These are phyloP conservation scores for Aspergillus diversus DNA, from an alignment of 495 filamentous ascomycete species.

Conservation along the genomic window DNA sequence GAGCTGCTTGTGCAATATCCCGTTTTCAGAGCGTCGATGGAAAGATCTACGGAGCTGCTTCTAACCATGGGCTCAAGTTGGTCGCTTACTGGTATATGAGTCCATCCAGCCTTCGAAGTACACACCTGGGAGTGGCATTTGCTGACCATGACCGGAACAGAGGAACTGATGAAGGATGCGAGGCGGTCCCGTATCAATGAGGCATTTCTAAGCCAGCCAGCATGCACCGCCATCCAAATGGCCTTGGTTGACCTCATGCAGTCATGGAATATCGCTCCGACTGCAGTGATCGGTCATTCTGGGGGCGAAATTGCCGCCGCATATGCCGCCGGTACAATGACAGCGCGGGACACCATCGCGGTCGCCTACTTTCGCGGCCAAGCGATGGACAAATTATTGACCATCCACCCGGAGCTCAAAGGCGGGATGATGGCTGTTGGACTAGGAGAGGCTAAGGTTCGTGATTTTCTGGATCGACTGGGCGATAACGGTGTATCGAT, in stretches of 20 bases:
- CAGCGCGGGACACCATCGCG: conserved; percentile 43
- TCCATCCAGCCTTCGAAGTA: not conserved
- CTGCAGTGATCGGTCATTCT: conserved; percentile 29
- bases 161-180: conserved; percentile 20
- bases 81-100: not conserved
- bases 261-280: conserved; percentile 14
- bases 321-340: not conserved
- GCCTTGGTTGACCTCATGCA: conserved; percentile 27
- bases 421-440: conserved; percentile 38
- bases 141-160: not conserved
- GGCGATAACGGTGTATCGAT: conserved; percentile 31
- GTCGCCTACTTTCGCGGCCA: conserved; percentile 37
- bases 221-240: conserved; percentile 38
- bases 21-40: conserved; percentile 36
- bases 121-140: not conserved
- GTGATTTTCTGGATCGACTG: conserved; percentile 13
- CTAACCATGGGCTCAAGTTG: conserved; percentile 30
- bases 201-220: conserved; percentile 25
- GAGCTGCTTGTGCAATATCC: conserved; percentile 39
- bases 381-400: not conserved
- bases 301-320: not conserved
- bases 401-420: conserved; percentile 11
- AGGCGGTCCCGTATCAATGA: conserved; percentile 22
- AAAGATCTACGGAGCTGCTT: conserved; percentile 23
- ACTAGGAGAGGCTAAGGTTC: conserved; percentile 21